Conservation (phyloP, 2,329 filamentous ascomycete genomes). For the Rhinocladiella similis region DNA sequence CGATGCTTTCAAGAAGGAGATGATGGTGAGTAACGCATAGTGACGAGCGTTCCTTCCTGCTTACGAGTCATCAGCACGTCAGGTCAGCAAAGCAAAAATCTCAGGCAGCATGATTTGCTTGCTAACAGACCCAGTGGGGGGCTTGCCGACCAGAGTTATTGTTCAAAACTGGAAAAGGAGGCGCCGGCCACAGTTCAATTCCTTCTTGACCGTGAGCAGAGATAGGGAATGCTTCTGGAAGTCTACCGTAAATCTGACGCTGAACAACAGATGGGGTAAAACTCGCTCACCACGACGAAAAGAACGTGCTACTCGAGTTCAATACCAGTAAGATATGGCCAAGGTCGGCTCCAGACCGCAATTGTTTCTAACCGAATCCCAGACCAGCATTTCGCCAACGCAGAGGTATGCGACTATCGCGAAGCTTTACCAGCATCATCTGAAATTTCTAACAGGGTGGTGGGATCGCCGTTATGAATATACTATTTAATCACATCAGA, state of each 20-base stretch:
- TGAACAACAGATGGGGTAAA: slow-evolving; percentile 28
- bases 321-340: slow-evolving; percentile 32
- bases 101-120: too few relatives aligned
- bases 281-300: slow-evolving; percentile 40
- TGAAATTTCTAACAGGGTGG: slow-evolving; percentile 31
- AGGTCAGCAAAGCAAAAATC: slow-evolving; percentile 7
- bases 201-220: slow-evolving; percentile 34
- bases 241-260: not conserved
- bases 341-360: not conserved
- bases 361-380: not conserved
- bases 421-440: too few relatives aligned
- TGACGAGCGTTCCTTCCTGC: too few relatives aligned
- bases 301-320: slow-evolving; percentile 43
- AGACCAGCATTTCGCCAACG: slow-evolving; percentile 42
- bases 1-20: slow-evolving; percentile 25
- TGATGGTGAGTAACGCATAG: slow-evolving; percentile 8
- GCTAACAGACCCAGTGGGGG: slow-evolving; percentile 26
- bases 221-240: not conserved
- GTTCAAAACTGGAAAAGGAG: slow-evolving; percentile 39
- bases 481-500: slow-evolving; percentile 39
- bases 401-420: slow-evolving; percentile 27
- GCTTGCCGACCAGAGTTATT: slow-evolving; percentile 42
- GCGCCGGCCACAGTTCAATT: slow-evolving; percentile 40
- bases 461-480: slow-evolving; percentile 40
- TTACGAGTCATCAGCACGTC: slow-evolving; percentile 5